These are phyloP conservation scores for Chaetomiaceae sp. DNA, from an alignment of 2,329 filamentous ascomycete genomes.

Conservation along the genomic window DNA sequence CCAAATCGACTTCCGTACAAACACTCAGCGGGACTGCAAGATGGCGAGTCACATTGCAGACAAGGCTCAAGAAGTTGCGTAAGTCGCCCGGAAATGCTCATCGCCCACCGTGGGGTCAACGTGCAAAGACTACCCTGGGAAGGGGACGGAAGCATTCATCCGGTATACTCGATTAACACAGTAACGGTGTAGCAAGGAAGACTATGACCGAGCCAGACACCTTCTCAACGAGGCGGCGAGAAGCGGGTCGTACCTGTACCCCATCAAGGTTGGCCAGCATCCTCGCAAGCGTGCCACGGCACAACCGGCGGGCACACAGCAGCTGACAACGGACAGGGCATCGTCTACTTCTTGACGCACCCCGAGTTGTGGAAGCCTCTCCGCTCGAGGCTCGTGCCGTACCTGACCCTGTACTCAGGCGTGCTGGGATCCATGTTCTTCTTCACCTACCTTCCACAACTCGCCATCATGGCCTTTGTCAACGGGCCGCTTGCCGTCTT, in stretches of 20 bases:
- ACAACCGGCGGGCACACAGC: background rate
- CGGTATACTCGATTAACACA: background rate
- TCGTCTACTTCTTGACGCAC: slow-evolving; percentile 53
- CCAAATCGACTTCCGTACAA: too few species aligned
- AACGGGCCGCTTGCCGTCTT: slow-evolving; percentile 77
- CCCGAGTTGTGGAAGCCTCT: slow-evolving; percentile 54
- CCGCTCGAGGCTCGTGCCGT: slow-evolving; percentile 49
- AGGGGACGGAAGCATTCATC: background rate
- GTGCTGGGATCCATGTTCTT: slow-evolving; percentile 79
- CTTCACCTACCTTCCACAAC: slow-evolving; percentile 80
- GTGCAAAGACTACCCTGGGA: too few species aligned
- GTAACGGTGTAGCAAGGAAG: slow-evolving; percentile 53
- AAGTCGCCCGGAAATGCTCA: too few species aligned
- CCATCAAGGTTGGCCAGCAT: slow-evolving; percentile 53
- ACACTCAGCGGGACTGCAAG: too few species aligned
- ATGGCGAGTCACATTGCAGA: slow-evolving; percentile 29
- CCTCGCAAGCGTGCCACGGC: background rate
- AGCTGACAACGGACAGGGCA: slow-evolving; percentile 38
- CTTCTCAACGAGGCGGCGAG: slow-evolving; percentile 63
- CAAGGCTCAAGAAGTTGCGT: slow-evolving; percentile 48
- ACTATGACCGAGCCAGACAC: slow-evolving; percentile 59
- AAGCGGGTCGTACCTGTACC: slow-evolving; percentile 80
- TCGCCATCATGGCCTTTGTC: slow-evolving; percentile 74
- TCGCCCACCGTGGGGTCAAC: too few species aligned
- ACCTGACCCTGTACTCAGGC: slow-evolving; percentile 61